These are phyloP conservation scores for Scenedesmus sp. DNA, from an alignment of 163 green algal genomes.

Conservation along the genomic window DNA sequence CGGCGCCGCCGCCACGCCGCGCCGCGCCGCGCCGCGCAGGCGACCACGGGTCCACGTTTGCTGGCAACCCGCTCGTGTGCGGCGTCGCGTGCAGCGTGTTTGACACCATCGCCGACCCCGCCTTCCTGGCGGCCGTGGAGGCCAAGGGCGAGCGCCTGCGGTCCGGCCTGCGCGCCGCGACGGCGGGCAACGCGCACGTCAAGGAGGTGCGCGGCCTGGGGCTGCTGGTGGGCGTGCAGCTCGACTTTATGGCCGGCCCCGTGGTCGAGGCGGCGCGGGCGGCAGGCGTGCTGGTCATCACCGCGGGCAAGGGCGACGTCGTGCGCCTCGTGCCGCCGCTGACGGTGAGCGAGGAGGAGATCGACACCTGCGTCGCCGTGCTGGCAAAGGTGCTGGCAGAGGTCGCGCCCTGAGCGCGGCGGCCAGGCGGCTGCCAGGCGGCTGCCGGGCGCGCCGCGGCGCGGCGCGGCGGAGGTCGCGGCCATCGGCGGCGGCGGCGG, in stretches of 20 bases:
- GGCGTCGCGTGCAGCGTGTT: conserved; percentile 85
- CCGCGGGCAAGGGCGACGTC: conserved; percentile 93
- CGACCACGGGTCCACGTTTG: conserved; percentile 98
- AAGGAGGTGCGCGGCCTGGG: conserved; percentile 87
- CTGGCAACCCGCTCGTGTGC: conserved; percentile 95
- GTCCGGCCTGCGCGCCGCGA: conserved; percentile 38
- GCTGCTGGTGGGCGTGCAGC: conserved; percentile 94
- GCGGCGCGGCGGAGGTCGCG: too few relatives aligned
- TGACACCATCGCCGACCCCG: conserved; percentile 85
- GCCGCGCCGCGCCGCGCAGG: conserved; percentile 46
- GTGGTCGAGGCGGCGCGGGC: conserved; percentile 79
- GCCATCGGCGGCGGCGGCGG: too few relatives aligned
- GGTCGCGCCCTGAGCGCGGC: too few relatives aligned
- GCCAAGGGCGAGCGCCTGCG: conserved; percentile 86
- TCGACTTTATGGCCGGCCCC: conserved; percentile 81
- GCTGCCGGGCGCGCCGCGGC: too few relatives aligned
- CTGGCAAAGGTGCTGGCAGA: conserved; percentile 52
- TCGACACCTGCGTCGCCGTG: conserved; percentile 72
- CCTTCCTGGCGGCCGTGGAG: conserved; percentile 85
- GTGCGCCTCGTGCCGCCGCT: conserved; percentile 97
- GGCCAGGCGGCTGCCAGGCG: too few relatives aligned
- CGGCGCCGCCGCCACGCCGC: too few relatives aligned
- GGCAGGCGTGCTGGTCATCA: conserved; percentile 94
- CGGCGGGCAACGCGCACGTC: conserved; percentile 55
- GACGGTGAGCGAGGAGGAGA: conserved; percentile 87